Evolutionary conservation across 2,329 filamentous ascomycete genomes (phyloP), one percentile per base, ranked within the genome.

Genomic region (Curvularia eragrostidis): DNA sequence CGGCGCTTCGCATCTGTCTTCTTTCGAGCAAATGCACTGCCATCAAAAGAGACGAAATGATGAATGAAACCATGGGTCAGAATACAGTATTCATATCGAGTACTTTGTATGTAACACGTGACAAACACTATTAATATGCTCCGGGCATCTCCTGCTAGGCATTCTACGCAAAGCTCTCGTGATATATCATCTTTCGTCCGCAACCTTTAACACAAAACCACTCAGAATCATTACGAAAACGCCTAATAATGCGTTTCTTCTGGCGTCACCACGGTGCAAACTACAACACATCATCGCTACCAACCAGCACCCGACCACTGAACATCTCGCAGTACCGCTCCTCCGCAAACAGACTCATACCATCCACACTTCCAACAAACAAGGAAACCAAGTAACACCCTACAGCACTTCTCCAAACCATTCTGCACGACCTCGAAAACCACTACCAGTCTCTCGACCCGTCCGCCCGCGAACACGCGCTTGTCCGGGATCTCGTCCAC

Each of bases 251-350:
- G 21, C 15, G 3, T 36, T 26, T 15, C 8, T 19, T 26, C 5
- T 38, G 46, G 46, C 15, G 32, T 6, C 46, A 48, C 19, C 46
- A 48, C 13, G 46, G 46, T 6, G 46, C 46, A 23, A 48, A 48
- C 23, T 38, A 38, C 21, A 38, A 48, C 12, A 48, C 46, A 0
- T 38, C 46, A 24, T 23, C 46, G 7, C 1, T 24, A 8, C 15
- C 30, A 26, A 23, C 15, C 5, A 36, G 3, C 15, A 38, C 19
- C 2, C 21, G 32, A 8, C 13, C 6, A 1, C 15, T 48, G 3
- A n/a, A 36, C 7, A 18, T 48, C 12, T 48, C 32, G 13, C 32
- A 19, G n/a, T 38, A 38, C 7, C 28, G 23, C 46, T 38, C 21
- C 8, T 2, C 32, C 46, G 10, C 13, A 24, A n/a, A 26, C 7